Evolutionary conservation across 1,284 basidiomycete species (phyloP).

Genomic region (Ustilago cynodontis): DNA sequence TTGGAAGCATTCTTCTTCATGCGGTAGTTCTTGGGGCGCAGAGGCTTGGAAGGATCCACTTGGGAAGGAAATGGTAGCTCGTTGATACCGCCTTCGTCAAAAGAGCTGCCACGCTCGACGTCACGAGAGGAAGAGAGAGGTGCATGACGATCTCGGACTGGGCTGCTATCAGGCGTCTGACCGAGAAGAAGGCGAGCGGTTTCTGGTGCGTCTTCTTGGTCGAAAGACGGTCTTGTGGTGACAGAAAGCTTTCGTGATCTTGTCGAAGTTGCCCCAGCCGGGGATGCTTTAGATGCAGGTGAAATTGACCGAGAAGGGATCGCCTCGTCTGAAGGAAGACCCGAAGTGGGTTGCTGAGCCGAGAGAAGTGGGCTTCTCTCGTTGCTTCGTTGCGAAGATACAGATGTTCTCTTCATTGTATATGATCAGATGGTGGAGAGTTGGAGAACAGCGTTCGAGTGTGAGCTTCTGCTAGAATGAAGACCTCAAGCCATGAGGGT

Average conservation of each 20-base stretch:
- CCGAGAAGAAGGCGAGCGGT: slow-evolving; percentile 31
- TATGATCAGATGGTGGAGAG: background rate
- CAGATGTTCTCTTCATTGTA: slow-evolving; percentile 30
- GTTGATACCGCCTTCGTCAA: slow-evolving; percentile 17
- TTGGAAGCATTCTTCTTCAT: slow-evolving; percentile 25
- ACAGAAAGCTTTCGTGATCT: slow-evolving; percentile 32
- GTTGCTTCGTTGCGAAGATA: slow-evolving; percentile 39
- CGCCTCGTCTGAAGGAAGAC: slow-evolving; percentile 10
- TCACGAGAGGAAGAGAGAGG: slow-evolving; percentile 19
- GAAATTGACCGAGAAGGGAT: slow-evolving; percentile 25
- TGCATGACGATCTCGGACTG: background rate
- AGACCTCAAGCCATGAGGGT: background rate
- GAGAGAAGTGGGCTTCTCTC: slow-evolving; percentile 42
- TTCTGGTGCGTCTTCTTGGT: slow-evolving; percentile 13
- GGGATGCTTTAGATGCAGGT: slow-evolving; percentile 13
- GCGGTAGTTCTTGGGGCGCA: slow-evolving; percentile 46
- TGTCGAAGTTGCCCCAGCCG: background rate
- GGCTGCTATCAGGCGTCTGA: background rate
- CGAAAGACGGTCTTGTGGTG: slow-evolving; percentile 17
- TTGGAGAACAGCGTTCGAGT: background rate
- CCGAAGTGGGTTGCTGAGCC: slow-evolving; percentile 15
- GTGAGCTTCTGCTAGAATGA: background rate
- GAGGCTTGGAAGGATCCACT: slow-evolving; percentile 38
- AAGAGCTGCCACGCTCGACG: slow-evolving; percentile 23
- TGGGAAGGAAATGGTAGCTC: slow-evolving; percentile 49